Conservation (phyloP, 257 asterid genomes). For the Gentiana dahurica region DNA sequence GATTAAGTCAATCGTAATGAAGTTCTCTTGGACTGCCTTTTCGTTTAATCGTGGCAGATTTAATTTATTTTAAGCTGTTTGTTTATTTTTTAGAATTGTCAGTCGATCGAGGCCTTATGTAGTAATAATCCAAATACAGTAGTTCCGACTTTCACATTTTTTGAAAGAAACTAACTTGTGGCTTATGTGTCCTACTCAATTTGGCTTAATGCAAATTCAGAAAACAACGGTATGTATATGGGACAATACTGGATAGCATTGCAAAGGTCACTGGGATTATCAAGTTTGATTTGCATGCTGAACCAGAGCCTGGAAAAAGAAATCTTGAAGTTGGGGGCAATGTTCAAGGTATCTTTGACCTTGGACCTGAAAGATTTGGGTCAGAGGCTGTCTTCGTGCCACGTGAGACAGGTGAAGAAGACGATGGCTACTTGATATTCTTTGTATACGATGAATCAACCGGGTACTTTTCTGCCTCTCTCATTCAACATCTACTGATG, state of each 20-base stretch:
- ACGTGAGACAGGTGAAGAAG: constrained; percentile 81
- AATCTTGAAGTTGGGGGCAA: constrained; percentile 94
- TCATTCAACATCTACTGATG: background rate
- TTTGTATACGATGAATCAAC: constrained; percentile 77
- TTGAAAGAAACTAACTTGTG: background rate
- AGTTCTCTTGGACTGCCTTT: too few relatives aligned
- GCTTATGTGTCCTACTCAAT: constrained; percentile 5
- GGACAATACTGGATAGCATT: constrained; percentile 65
- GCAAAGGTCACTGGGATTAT: constrained; percentile 81
- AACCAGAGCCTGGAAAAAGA: constrained; percentile 65
- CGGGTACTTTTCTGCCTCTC: constrained; percentile 41
- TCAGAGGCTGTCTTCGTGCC: constrained; percentile 95
- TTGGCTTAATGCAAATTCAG: constrained; percentile 25
- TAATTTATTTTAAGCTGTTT: too few relatives aligned
- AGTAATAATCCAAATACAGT: too few relatives aligned
- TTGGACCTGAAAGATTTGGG: constrained; percentile 85
- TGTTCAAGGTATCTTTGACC: constrained; percentile 70
- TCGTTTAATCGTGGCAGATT: too few relatives aligned
- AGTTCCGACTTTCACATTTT: too few relatives aligned
- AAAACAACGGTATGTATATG: constrained; percentile 85
- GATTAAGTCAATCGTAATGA: too few relatives aligned
- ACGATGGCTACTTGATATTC: constrained; percentile 94
- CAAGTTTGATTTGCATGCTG: constrained; percentile 85
- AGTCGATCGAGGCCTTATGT: too few relatives aligned
- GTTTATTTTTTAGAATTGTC: too few relatives aligned